Base-by-base conservation (phyloP, 495 filamentous ascomycete species). In the Glonium stellatum region DNA sequence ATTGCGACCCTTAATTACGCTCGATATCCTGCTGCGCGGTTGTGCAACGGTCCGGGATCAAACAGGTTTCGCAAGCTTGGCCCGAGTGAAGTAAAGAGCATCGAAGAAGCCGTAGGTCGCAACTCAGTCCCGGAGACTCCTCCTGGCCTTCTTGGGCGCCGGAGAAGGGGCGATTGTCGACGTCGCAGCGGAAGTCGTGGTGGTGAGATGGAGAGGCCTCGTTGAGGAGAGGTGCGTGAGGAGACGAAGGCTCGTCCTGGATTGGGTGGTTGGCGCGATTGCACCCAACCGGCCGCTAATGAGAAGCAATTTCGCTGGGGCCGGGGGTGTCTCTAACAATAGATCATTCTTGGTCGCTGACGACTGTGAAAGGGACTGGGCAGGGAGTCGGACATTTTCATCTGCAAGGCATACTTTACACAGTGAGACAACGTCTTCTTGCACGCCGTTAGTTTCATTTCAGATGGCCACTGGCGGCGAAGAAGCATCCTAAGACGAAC, bases 181-280 rank as follows among this genome's bases (percentile, higher is more conserved):
- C 64, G 47, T 63, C 64, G 55, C 59, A 62, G 42, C 64, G 64
- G 60, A 57, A 22, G 64, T 49, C 55, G 64, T 57, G 64, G 56
- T 60, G 56, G 59, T 54, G 59, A 59, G 50, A 44, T 31, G 21
- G 48, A 8, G 18, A 13, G 36, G 36, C 36, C 36, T 39, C 36
- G 36, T 39, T 15, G 36, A 39, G 39, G 39, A 44, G 39, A 18
- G 13, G 39, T 13, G 18, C 39, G 39, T 44, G 39, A 18, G 39
- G 12, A 44, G 39, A 44, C 13, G 36, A 15, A 8, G 36, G 8
- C 36, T 8, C 15, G 36, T 39, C 8, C 36, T 8, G 36, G 36
- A 39, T 8, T 15, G 13, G 39, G 18, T 44, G 18, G 39, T 13
- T 44, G 10, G 39, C 27, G 27, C 27, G 27, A 31, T 31, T 44